Base-by-base conservation (phyloP, 371 early-diverging fungal genomes). In the Mucor sp. region DNA sequence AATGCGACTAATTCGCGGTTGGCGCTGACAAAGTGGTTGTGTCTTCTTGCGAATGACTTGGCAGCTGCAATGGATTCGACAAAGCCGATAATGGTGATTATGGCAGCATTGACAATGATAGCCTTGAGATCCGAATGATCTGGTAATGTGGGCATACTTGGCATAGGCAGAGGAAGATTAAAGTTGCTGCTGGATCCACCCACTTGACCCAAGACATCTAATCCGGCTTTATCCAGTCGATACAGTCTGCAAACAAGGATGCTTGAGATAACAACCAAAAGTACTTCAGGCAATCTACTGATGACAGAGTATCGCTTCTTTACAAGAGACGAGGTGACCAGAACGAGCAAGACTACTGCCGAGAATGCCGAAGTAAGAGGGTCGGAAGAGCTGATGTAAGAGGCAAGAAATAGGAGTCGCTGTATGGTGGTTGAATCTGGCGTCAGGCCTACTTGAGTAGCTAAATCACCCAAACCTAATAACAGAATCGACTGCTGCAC, bases 1-100 rank as follows among this genome's bases (percentile, higher is more conserved):
- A 95, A 69, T 3, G 97, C 97, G n/a, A 96, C 94, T 33, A 97
- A 82, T 74, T 97, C 97, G 15, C 95, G 91, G 72, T 96, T 96
- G 3, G 93, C 90, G 5, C 91, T 91, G 25, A 95, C 90, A n/a
- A 90, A 76, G 66, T 96, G 94, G 76, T 92, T 87, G 77, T 94
- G 90, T 64, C 91, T 87, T 43, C 87, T 84, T 0, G 94, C 93
- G 72, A 93, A 96, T 30, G 91, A 87, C 68, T 96, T 93, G 5
- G 93, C 89, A 7, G 92, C 91, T 12, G 90, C 93, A 61, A 95
- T 90, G 25, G 92, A 89, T 76, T 96, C 96, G 23, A 97, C 94
- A 72, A 96, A 95, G 0, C 97, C 97, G 62, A 96, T 91, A 70
- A 92, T 87, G 35, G 94, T 87, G 44, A 95, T 93, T 11, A 93